Evolutionary conservation across 73 alveolate species (phyloP).

Genomic region (Paramecium octaurelia): DNA sequence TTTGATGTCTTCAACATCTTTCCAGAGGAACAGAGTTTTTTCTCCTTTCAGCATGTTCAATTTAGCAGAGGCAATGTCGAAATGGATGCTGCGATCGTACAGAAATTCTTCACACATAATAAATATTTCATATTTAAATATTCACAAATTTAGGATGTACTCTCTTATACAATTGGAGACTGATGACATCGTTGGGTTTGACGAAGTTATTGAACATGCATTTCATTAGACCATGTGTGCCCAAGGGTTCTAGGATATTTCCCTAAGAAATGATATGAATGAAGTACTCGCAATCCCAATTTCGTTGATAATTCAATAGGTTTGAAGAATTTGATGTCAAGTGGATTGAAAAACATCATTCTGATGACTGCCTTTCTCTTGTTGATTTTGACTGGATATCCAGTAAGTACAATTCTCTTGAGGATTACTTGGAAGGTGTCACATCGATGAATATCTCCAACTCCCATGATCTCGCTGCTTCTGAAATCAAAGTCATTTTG

Average conservation of each 20-base stretch:
- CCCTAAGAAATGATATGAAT: background rate
- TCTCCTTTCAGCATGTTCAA: conserved; percentile 3
- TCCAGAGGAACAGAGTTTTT: background rate
- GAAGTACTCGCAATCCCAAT: conserved; percentile 87
- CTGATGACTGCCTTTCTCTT: conserved; percentile 96
- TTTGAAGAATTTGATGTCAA: conserved; percentile 91
- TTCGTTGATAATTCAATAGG: conserved; percentile 99
- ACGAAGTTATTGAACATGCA: conserved; percentile 96
- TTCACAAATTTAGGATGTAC: conserved; percentile 78
- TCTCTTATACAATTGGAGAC: conserved; percentile 94
- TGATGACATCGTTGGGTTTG: conserved; percentile 94
- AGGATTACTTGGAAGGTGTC: conserved; percentile 93
- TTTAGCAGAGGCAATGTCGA: background rate
- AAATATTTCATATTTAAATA: conserved; percentile 2
- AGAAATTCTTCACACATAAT: background rate
- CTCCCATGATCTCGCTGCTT: conserved; percentile 76
- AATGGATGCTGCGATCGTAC: background rate
- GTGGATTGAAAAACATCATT: conserved; percentile 94
- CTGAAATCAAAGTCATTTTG: conserved; percentile 72
- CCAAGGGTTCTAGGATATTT: conserved; percentile 89
- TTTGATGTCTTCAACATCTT: conserved; percentile 3
- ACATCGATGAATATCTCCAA: conserved; percentile 84
- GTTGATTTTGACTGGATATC: conserved; percentile 98
- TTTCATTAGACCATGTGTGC: conserved; percentile 99
- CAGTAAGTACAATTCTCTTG: conserved; percentile 98